phyloP scores from a whole-genome alignment of 2,329 filamentous ascomycete species.

The Phyllosticta citribraziliensis region DNA sequence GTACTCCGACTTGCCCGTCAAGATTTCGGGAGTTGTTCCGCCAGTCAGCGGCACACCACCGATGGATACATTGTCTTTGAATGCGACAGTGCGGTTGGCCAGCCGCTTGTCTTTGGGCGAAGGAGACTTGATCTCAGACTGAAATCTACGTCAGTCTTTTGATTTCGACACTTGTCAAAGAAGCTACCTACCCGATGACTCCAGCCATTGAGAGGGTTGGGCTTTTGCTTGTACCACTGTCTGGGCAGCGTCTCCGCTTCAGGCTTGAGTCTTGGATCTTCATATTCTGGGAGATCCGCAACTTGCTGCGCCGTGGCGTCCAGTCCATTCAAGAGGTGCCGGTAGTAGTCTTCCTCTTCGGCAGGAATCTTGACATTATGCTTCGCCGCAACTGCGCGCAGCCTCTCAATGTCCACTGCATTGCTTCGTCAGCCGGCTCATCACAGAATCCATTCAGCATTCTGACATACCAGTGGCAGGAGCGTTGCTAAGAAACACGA shows the following conservation, averaged over 20 bases:
- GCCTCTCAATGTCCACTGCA: conserved; percentile 13
- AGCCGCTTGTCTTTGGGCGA: conserved; percentile 13
- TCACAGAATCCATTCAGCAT: not conserved
- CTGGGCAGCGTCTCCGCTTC: conserved; percentile 15
- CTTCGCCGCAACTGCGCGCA: conserved; percentile 13
- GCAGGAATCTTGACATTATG: conserved; percentile 13
- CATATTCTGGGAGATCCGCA: conserved; percentile 14
- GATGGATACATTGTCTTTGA: conserved; percentile 42
- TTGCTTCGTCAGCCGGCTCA: not conserved
- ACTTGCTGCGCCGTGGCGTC: conserved; percentile 16
- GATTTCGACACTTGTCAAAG: not conserved
- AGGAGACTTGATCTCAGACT: conserved; percentile 9
- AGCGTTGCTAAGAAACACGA: conserved; percentile 15
- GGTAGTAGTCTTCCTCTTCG: conserved; percentile 16
- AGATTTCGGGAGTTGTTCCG: conserved; percentile 30
- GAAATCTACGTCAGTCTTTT: not conserved
- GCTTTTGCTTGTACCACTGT: conserved; percentile 10
- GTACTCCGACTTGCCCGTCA: conserved; percentile 27
- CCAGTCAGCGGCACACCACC: conserved; percentile 36
- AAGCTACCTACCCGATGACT: conserved; percentile 12
- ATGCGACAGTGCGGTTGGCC: conserved; percentile 24
- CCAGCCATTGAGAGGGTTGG: conserved; percentile 19
- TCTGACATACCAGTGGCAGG: conserved; percentile 13
- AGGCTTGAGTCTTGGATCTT: conserved; percentile 16
- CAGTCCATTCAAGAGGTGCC: conserved; percentile 17